Evolutionary conservation across 176 grass and related monocot species (phyloP).

Genomic region (Luzula sylvatica): DNA sequence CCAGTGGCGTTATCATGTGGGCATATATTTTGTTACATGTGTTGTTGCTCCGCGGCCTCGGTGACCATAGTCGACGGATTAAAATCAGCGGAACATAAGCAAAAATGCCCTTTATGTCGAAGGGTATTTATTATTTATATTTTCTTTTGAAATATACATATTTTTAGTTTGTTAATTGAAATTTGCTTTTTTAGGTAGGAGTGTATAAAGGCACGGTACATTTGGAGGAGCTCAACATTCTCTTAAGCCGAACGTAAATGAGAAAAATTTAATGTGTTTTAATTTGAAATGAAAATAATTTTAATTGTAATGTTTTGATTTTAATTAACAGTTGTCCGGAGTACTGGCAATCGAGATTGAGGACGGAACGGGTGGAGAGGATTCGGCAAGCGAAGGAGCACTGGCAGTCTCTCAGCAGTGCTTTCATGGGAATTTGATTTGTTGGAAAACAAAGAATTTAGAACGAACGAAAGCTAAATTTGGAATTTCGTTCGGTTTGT

Average conservation of each 20-base stretch:
- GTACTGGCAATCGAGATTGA: conserved; percentile 50
- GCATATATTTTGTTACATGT: conserved; percentile 85
- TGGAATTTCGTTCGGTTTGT: no score
- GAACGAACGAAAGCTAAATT: no score
- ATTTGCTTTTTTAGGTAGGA: conserved; percentile 34
- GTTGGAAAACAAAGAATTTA: not conserved
- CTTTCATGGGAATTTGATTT: conserved; percentile 56
- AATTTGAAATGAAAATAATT: not conserved
- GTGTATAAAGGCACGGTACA: conserved; percentile 52
- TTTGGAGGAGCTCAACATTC: conserved; percentile 70
- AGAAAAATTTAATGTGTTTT: no score
- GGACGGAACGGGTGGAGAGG: conserved; percentile 50
- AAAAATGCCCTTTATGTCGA: conserved; percentile 75
- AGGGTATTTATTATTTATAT: conserved; percentile 24
- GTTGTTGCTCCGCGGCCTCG: conserved; percentile 64
- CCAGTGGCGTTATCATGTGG: conserved; percentile 62
- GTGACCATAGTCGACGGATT: conserved; percentile 68
- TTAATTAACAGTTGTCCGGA: conserved; percentile 53
- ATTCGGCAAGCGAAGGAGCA: conserved; percentile 67
- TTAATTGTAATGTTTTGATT: not conserved
- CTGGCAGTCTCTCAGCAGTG: conserved; percentile 48
- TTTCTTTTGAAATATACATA: not conserved
- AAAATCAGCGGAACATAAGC: conserved; percentile 36
- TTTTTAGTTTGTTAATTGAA: not conserved
- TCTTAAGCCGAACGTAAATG: conserved; percentile 64